Base-by-base conservation (phyloP, 108 stramenopile species). In the Pseudonitzschia pungens region DNA sequence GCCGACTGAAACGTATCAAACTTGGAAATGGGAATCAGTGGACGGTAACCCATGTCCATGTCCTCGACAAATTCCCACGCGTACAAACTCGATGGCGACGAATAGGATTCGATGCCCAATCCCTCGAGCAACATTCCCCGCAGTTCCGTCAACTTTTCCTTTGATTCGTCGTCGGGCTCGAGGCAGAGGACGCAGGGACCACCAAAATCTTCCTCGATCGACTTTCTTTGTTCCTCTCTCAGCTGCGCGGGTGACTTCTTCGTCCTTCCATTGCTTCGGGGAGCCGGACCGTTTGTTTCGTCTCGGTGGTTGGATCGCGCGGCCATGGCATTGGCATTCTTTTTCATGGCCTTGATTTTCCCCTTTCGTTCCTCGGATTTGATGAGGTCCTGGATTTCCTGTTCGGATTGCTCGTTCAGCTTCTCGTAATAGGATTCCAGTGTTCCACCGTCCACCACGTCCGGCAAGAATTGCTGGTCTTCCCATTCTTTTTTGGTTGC, bases 111-210 rank as follows among this genome's bases (percentile, higher is more conserved):
- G 56, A 70, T 63, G 41, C 71, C 65, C n/a, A 80, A 44, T 12
- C 76, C 71, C 28, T 78, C 57, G 7, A 76, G 84, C 31, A 87
- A 69, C 24, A 41, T 48, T 42, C 85, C 80, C 40, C 91, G 75
- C 21, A 92, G 71, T n/a, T 72, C 51, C 60, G 76, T 74, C 6
- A 92, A 56, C 42, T 65, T 41, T 20, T 73, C 48, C 15, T 83
- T 70, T 31, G 83, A 85, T 78, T 83, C 83, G 50, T 83, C 80
- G 62, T 89, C 77, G 10, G 91, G 91, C 51, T 89, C 87, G 27
- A 92, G 79, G 70, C 84, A 88, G 18, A 92, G 69, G 21, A 92
- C 71, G 53, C 84, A 87, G 29, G 91, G 91, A 6, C 91, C 91
- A 65, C 89, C 83, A 77, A 74, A 88, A 45, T 74, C 81, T 29